phyloP scores from a whole-genome alignment of 164 flowering plant species.

The Chimonanthus praecox region DNA sequence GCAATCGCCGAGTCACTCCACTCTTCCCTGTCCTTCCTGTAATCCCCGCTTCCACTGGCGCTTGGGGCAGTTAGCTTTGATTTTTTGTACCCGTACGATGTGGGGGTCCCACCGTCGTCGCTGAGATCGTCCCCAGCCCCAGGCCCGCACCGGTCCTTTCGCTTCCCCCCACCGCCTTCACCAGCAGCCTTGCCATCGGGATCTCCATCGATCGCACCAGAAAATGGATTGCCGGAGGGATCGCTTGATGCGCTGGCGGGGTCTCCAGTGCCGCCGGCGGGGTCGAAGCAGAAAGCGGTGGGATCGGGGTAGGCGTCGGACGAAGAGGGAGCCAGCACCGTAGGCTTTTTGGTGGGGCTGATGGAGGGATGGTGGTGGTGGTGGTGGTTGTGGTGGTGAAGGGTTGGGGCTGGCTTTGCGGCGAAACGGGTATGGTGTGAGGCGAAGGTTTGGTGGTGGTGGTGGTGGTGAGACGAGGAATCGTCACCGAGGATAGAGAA shows the following conservation, averaged over 20 bases:
- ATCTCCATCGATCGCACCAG: slow-evolving; percentile 17
- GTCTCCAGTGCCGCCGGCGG: slow-evolving; percentile 12
- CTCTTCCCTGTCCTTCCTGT: slow-evolving; percentile 41
- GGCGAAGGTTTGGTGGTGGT: slow-evolving; percentile 13
- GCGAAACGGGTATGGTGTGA: slow-evolving; percentile 11
- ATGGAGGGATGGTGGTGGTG: slow-evolving; percentile 7
- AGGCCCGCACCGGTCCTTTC: slow-evolving; percentile 26
- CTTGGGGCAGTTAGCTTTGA: slow-evolving; percentile 7
- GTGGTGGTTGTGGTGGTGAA: not conserved
- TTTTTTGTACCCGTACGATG: slow-evolving; percentile 19
- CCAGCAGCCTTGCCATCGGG: slow-evolving; percentile 20
- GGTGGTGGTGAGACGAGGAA: slow-evolving; percentile 8
- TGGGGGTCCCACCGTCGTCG: slow-evolving; percentile 34
- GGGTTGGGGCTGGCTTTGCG: slow-evolving; percentile 4
- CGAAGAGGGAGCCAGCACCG: slow-evolving; percentile 11
- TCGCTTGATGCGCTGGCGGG: slow-evolving; percentile 6
- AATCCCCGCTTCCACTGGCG: slow-evolving; percentile 17
- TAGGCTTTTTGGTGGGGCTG: slow-evolving; percentile 17
- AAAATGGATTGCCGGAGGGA: slow-evolving; percentile 19
- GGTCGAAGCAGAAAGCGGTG: slow-evolving; percentile 24
- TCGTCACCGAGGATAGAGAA: slow-evolving; percentile 24
- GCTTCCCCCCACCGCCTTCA: slow-evolving; percentile 23
- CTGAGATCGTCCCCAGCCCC: slow-evolving; percentile 40
- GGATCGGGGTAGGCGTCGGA: slow-evolving; percentile 30
- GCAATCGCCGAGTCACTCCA: slow-evolving; percentile 44